Conservation (phyloP, 352 stramenopile genomes). For the Peronospora destructor region DNA sequence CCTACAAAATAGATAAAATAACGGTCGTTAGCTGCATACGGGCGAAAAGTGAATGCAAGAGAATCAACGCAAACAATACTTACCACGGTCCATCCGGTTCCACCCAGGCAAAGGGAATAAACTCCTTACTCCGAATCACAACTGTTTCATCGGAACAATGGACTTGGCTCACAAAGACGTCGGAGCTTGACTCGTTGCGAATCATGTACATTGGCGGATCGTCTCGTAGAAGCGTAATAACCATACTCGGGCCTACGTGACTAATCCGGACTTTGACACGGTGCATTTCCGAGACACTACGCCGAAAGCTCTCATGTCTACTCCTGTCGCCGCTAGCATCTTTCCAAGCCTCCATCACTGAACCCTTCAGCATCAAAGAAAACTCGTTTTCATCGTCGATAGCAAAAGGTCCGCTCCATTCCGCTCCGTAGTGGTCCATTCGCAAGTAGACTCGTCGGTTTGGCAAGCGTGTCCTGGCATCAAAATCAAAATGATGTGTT, state of each 20-base stretch:
- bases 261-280: conserved; percentile 72
- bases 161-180: conserved; percentile 68
- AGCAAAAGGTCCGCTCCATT: conserved; percentile 79
- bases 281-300: conserved; percentile 45
- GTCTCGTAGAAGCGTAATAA: conserved; percentile 68
- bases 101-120: conserved; percentile 75
- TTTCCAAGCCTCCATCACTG: conserved; percentile 46
- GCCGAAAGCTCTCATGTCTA: conserved; percentile 35
- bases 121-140: conserved; percentile 62
- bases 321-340: conserved; percentile 30
- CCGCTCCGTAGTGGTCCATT: conserved; percentile 63
- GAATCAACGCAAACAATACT: conserved; percentile 2
- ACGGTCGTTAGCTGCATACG: background rate
- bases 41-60: background rate
- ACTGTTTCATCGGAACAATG: conserved; percentile 57
- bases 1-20: conserved; percentile 26
- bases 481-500: conserved; percentile 67
- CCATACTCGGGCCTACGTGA: conserved; percentile 71
- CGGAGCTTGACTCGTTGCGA: conserved; percentile 69
- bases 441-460: conserved; percentile 63
- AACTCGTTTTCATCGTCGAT: conserved; percentile 85
- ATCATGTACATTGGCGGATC: conserved; percentile 84
- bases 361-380: conserved; percentile 62
- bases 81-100: conserved; percentile 70
- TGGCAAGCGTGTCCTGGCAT: conserved; percentile 37